Evolutionary conservation across 768 basidiomycete genomes (phyloP).

Genomic region (Cystoderma amianthinum): DNA sequence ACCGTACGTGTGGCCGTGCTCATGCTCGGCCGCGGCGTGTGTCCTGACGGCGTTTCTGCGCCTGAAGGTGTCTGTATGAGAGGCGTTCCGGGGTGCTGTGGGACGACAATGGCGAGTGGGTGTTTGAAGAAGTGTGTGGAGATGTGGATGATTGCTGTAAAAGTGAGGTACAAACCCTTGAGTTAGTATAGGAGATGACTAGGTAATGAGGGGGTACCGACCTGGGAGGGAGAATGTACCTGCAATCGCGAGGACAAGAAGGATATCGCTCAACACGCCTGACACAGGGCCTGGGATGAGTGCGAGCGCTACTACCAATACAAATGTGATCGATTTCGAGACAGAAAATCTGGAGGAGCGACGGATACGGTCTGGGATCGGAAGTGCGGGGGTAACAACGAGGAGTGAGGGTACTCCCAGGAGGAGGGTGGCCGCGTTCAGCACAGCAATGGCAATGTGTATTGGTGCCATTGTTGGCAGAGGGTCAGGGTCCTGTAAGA

Average conservation of each 20-base stretch:
- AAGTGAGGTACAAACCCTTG: neutral
- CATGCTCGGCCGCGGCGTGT: constrained; percentile 8
- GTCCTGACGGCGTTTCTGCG: too few species aligned
- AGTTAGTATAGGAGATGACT: neutral
- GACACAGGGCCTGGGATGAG: constrained; percentile 33
- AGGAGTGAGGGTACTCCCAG: constrained; percentile 55
- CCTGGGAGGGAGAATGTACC: constrained; percentile 63
- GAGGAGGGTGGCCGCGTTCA: constrained; percentile 46
- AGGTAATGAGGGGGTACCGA: constrained; percentile 13
- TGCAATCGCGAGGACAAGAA: constrained; percentile 42
- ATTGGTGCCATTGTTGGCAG: neutral
- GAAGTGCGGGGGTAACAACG: constrained; percentile 46
- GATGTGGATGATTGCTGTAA: constrained; percentile 66
- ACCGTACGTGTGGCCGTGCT: constrained; percentile 12
- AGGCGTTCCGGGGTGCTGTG: constrained; percentile 28
- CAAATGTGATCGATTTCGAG: constrained; percentile 34
- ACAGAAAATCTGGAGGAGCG: constrained; percentile 34
- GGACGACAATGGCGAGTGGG: constrained; percentile 79
- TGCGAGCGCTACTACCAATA: constrained; percentile 35
- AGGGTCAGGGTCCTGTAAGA: neutral
- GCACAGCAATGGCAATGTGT: constrained; percentile 25
- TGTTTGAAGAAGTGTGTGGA: constrained; percentile 78
- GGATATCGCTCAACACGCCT: constrained; percentile 35
- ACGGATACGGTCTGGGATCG: constrained; percentile 36
- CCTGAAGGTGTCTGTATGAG: constrained; percentile 11